These are phyloP conservation scores for Botryotinia narcissicola DNA, from an alignment of 2,329 filamentous ascomycete genomes.

Conservation along the genomic window DNA sequence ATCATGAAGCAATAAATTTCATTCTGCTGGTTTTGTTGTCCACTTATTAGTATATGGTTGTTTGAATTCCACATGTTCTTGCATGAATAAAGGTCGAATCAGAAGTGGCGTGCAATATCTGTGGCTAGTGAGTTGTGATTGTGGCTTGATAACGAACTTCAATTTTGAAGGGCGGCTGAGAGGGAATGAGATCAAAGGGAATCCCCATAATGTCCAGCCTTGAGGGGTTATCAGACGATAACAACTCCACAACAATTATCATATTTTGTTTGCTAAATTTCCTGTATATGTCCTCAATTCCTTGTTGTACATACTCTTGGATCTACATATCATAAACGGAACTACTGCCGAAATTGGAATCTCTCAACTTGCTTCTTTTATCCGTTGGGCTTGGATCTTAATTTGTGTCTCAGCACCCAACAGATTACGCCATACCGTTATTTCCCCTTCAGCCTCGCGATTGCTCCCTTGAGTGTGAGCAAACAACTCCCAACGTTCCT, in stretches of 20 bases:
- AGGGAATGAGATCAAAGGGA: neutral
- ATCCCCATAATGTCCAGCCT: neutral
- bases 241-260: conserved; percentile 8
- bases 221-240: neutral
- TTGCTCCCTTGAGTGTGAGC: conserved; percentile 2
- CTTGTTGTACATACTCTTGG: neutral
- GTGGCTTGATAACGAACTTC: neutral
- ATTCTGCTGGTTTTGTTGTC: conserved; percentile 20
- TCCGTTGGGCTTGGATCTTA: conserved; percentile 2
- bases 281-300: neutral
- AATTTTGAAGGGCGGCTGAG: neutral
- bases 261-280: conserved; percentile 3
- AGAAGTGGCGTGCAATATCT: conserved; percentile 28
- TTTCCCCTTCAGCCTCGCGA: conserved; percentile 24
- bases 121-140: neutral
- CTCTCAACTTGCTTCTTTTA: neutral
- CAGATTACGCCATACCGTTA: conserved; percentile 26
- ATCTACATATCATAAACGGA: neutral
- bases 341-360: neutral
- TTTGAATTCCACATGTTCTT: conserved; percentile 16
- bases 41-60: conserved; percentile 1
- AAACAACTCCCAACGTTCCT: neutral
- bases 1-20: conserved; percentile 17
- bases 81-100: conserved; percentile 20
- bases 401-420: conserved; percentile 8